Percentiles rank a stretch among this genome's conserved stretches.
These are phyloP conservation scores for Tuctoria greenei DNA, from an alignment of 176 grass and related monocot species.

Conservation along the genomic window DNA sequence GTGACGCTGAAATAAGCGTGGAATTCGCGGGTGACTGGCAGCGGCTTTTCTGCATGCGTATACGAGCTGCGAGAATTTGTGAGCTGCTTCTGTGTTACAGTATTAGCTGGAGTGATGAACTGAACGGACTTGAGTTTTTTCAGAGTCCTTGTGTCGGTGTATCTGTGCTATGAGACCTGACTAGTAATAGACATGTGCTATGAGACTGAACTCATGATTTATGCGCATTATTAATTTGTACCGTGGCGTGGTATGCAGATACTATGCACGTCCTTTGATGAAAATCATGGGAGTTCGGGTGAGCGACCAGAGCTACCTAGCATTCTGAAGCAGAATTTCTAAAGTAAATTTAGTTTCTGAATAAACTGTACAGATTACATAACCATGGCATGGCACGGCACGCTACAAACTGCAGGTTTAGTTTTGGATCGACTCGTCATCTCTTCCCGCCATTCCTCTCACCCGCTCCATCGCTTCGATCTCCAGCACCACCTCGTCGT, in stretches of 20 bases:
- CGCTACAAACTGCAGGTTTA: not conserved
- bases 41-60: not conserved
- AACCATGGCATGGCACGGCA: not conserved
- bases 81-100: slow-evolving; percentile 13
- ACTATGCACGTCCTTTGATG: too few relatives aligned
- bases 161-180: slow-evolving; percentile 25
- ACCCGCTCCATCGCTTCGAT: slow-evolving; percentile 12
- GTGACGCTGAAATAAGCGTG: not conserved
- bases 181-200: not conserved
- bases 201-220: slow-evolving; percentile 27
- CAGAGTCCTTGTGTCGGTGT: slow-evolving; percentile 43
- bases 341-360: not conserved
- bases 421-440: slow-evolving; percentile 1
- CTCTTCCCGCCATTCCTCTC: slow-evolving; percentile 15
- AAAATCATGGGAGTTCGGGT: too few relatives aligned
- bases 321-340: not conserved
- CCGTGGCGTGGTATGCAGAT: not conserved
- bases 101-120: not conserved
- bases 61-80: not conserved
- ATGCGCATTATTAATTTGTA: not conserved
- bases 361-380: not conserved
- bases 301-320: not conserved
- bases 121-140: slow-evolving; percentile 53
- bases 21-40: not conserved
- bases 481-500: slow-evolving; percentile 50